Percentiles rank a stretch among this genome's conserved stretches.
These are phyloP conservation scores for Begonia loranthoides DNA, from an alignment of 306 rosid genomes.

Conservation along the genomic window DNA sequence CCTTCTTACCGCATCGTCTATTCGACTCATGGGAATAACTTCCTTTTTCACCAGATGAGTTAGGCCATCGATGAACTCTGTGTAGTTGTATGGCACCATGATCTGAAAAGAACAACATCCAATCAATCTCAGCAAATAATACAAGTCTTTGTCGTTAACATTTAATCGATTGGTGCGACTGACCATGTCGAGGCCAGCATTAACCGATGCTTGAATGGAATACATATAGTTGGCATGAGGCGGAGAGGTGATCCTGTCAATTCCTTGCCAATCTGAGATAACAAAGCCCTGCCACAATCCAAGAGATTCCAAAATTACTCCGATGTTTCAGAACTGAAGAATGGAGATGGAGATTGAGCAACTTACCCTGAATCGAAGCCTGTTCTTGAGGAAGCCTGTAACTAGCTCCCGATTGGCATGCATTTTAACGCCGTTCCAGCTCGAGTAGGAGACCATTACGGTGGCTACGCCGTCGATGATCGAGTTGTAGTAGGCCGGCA, in stretches of 20 bases:
- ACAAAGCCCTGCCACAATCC: constrained; percentile 21
- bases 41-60: constrained; percentile 13
- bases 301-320: not conserved
- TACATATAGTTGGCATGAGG: constrained; percentile 19
- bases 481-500: constrained; percentile 22
- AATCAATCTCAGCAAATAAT: not conserved
- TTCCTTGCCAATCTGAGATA: constrained; percentile 28
- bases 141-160: not conserved
- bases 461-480: constrained; percentile 23
- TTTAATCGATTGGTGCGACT: not conserved
- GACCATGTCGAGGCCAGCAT: constrained; percentile 35
- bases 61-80: constrained; percentile 22
- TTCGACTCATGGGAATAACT: constrained; percentile 25
- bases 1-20: constrained; percentile 29
- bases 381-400: constrained; percentile 23
- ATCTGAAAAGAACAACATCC: constrained; percentile 9
- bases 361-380: constrained; percentile 23
- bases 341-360: not conserved
- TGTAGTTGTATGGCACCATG: constrained; percentile 23
- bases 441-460: constrained; percentile 28
- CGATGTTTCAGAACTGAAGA: not conserved
- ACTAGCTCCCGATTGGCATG: constrained; percentile 19
- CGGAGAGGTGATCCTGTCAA: constrained; percentile 28
- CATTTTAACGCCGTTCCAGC: constrained; percentile 36
- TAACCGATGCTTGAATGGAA: constrained; percentile 17